Evolutionary conservation across 257 asterid species (phyloP).

Genomic region (Salvia miltiorrhiza): DNA sequence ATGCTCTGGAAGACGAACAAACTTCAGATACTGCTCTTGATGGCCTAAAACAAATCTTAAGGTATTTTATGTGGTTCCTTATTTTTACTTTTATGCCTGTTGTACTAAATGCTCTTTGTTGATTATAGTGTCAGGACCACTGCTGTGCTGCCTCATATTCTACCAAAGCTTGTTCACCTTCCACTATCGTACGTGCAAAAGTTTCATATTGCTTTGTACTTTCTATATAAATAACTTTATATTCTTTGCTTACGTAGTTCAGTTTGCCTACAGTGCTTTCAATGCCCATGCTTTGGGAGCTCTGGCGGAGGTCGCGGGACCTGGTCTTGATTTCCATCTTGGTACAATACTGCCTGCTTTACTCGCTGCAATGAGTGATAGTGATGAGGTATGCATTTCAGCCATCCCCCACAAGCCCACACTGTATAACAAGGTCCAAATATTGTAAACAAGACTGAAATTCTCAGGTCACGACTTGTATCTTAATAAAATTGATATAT

Average conservation of each 20-base stretch:
- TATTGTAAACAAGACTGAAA: neutral
- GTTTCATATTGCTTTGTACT: constrained; percentile 13
- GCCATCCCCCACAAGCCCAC: neutral
- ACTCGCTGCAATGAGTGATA: constrained; percentile 76
- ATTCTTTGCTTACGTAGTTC: constrained; percentile 19
- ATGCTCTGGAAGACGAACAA: constrained; percentile 86
- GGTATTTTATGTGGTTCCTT: constrained; percentile 37
- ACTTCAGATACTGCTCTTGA: constrained; percentile 96
- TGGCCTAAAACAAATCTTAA: constrained; percentile 94
- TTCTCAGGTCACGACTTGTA: neutral
- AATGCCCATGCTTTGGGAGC: constrained; percentile 99
- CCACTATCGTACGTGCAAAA: constrained; percentile 77
- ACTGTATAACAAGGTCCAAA: neutral
- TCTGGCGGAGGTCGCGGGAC: constrained; percentile 96
- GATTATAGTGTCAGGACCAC: constrained; percentile 84
- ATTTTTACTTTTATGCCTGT: neutral
- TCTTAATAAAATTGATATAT: neutral
- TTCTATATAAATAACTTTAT: neutral
- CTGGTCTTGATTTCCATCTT: constrained; percentile 92
- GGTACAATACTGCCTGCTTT: constrained; percentile 86
- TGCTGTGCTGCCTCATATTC: constrained; percentile 98
- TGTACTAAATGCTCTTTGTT: constrained; percentile 22
- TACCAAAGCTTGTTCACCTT: constrained; percentile 92
- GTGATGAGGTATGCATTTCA: constrained; percentile 49
- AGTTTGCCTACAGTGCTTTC: constrained; percentile 62